phyloP scores from a whole-genome alignment of 2,329 filamentous ascomycete genomes.

The Cytospora leucostoma region DNA sequence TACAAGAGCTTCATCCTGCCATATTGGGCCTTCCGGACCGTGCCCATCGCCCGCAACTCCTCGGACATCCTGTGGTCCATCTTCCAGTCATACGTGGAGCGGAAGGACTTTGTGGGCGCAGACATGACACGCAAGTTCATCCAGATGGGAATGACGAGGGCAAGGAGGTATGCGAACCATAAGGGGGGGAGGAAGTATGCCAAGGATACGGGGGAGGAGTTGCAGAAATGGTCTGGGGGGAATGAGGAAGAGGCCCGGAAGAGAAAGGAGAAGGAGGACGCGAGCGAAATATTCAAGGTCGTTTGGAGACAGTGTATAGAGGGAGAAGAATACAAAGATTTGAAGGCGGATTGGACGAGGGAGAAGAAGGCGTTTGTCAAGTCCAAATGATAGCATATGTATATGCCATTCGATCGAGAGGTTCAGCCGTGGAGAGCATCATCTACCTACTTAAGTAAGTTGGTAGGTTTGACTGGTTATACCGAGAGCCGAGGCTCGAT shows the following conservation, averaged over 20 bases:
- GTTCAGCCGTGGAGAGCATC: too few relatives aligned
- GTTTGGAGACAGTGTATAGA: slow-evolving; percentile 50
- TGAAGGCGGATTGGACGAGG: slow-evolving; percentile 40
- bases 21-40: slow-evolving; percentile 60
- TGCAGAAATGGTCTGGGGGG: slow-evolving; percentile 39
- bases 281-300: slow-evolving; percentile 50
- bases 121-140: slow-evolving; percentile 66
- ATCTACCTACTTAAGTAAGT: too few relatives aligned
- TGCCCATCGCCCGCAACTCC: slow-evolving; percentile 51
- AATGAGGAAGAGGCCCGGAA: slow-evolving; percentile 46
- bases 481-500: too few relatives aligned
- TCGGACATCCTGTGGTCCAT: slow-evolving; percentile 49
- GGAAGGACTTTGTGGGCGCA: slow-evolving; percentile 62
- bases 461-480: too few relatives aligned
- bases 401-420: too few relatives aligned
- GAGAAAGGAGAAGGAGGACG: slow-evolving; percentile 50
- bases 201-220: slow-evolving; percentile 41
- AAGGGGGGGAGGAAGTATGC: slow-evolving; percentile 57
- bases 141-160: slow-evolving; percentile 66
- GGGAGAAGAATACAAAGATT: slow-evolving; percentile 45
- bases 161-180: slow-evolving; percentile 60
- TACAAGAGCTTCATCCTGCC: slow-evolving; percentile 63
- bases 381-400: neutral
- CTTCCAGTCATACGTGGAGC: slow-evolving; percentile 54
- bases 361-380: slow-evolving; percentile 14